Evolutionary conservation across 2,329 filamentous ascomycete species (phyloP), one percentile per base, ranked within the genome.

Genomic region (Microascus cirrosus): DNA sequence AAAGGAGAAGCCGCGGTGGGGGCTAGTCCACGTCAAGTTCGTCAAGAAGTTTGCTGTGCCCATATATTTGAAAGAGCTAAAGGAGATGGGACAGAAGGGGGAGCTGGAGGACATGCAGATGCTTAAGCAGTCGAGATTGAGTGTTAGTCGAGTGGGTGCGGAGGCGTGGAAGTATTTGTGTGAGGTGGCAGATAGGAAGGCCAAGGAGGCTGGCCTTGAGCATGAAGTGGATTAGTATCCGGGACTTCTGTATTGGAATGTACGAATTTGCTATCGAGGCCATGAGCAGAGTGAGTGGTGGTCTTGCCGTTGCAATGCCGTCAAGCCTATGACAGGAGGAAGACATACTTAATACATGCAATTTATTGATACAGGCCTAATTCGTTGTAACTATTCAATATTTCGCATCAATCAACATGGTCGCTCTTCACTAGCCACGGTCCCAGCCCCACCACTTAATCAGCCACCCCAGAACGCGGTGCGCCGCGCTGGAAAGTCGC

Each of bases 21-120:
- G 85, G 57, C 81, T 94, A 20, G 94, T 97, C 1, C 88, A 95
- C 61, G 93, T 97, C 54, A 81, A 86, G 65, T 96, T 95, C 69
- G 84, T 87, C 59, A 85, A 84, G 68, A 96, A 96, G 71, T 91
- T 97, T 64, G 76, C 77, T 1, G 77, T 83, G 15, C 80, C 84
- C 0, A 81, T 97, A 59, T 79, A 80, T 5, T 78, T 96, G 56
- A 81, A 82, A 61, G 84, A 89, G 63, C 78, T 96, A 52, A 86
- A 88, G 57, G 79, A 80, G 39, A 77, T 86, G 65, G 82, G 82
- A 6, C 75, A 77, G 0, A 72, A 80, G 10, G 76, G 81, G 7
- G 6, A 50, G 45, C 73, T 95, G 48, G 82, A 83, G 65, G 79
- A 83, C 55, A 90, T 97, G 83, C 89, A 96, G 72, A 80, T 94